Percentiles rank a stretch among this genome's conserved stretches.
Evolutionary conservation across 305 asterid species (phyloP).

Genomic region (Rubia tinctorum): DNA sequence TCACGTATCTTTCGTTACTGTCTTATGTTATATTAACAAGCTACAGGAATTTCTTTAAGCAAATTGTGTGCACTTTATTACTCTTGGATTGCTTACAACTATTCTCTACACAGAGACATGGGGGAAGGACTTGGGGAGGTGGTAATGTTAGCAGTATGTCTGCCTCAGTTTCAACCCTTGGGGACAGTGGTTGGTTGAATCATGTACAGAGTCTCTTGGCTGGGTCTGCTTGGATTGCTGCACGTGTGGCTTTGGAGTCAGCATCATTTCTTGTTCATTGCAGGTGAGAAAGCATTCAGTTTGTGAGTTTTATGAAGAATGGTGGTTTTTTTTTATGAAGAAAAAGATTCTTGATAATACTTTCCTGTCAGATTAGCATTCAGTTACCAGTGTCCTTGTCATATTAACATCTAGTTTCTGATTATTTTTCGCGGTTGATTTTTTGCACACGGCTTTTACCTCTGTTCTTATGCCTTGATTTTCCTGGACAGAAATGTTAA

Average conservation of each 20-base stretch:
- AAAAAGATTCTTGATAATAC: background rate
- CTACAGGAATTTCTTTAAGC: background rate
- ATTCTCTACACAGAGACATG: slow-evolving; percentile 66
- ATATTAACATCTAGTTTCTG: background rate
- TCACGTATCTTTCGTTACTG: background rate
- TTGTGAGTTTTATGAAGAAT: background rate
- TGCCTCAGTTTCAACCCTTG: slow-evolving; percentile 96
- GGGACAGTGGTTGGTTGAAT: slow-evolving; percentile 97
- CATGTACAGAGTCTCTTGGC: slow-evolving; percentile 96
- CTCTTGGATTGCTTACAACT: slow-evolving; percentile 17
- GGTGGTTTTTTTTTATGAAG: too few relatives aligned
- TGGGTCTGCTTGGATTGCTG: slow-evolving; percentile 99
- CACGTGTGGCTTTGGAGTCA: slow-evolving; percentile 93
- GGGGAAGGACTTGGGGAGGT: slow-evolving; percentile 99
- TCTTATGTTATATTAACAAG: background rate
- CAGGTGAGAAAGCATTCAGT: slow-evolving; percentile 47
- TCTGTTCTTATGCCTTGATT: background rate
- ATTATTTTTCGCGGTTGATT: too few relatives aligned
- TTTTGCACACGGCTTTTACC: background rate
- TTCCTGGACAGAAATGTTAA: background rate
- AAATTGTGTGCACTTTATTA: background rate
- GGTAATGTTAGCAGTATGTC: slow-evolving; percentile 99
- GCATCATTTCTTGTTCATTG: slow-evolving; percentile 99
- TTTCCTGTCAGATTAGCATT: background rate
- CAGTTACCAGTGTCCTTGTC: background rate